These are phyloP conservation scores for Protomyces pachydermus DNA, from an alignment of 1,139 yeast genomes.

Conservation along the genomic window DNA sequence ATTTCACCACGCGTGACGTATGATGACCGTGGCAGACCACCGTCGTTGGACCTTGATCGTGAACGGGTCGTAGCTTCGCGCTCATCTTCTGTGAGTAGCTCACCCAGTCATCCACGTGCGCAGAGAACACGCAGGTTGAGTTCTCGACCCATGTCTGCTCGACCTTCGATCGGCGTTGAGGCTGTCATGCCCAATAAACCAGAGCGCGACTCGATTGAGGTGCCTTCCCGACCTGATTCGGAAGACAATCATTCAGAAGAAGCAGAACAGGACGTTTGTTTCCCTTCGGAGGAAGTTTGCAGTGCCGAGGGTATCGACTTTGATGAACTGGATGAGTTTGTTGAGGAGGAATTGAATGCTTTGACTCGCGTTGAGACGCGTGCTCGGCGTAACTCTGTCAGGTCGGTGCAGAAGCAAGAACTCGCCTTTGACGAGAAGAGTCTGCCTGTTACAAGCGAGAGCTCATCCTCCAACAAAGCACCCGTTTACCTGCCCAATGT, in stretches of 20 bases:
- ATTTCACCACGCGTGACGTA: constrained; percentile 14
- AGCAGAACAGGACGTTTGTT: constrained; percentile 96
- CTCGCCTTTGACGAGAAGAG: neutral
- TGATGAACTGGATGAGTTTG: constrained; percentile 41
- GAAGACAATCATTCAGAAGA: constrained; percentile 40
- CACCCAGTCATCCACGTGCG: constrained; percentile 7
- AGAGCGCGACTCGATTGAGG: constrained; percentile 16
- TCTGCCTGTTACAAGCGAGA: constrained; percentile 16
- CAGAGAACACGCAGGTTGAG: constrained; percentile 13
- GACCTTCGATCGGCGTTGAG: neutral
- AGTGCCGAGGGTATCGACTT: constrained; percentile 40
- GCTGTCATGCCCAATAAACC: constrained; percentile 1
- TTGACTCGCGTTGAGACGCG: constrained; percentile 22
- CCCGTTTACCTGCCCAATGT: neutral
- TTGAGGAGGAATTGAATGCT: constrained; percentile 33
- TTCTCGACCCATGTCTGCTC: constrained; percentile 8
- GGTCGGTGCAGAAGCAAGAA: neutral
- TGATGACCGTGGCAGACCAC: constrained; percentile 15
- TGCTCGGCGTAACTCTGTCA: neutral
- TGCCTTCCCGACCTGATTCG: constrained; percentile 22
- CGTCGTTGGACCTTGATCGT: constrained; percentile 8
- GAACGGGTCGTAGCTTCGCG: neutral
- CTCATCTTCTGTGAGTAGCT: neutral
- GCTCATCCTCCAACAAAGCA: constrained; percentile 19
- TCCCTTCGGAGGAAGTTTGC: constrained; percentile 65